phyloP scores from a whole-genome alignment of 1,284 basidiomycete genomes.

The Crepidotus sp. region DNA sequence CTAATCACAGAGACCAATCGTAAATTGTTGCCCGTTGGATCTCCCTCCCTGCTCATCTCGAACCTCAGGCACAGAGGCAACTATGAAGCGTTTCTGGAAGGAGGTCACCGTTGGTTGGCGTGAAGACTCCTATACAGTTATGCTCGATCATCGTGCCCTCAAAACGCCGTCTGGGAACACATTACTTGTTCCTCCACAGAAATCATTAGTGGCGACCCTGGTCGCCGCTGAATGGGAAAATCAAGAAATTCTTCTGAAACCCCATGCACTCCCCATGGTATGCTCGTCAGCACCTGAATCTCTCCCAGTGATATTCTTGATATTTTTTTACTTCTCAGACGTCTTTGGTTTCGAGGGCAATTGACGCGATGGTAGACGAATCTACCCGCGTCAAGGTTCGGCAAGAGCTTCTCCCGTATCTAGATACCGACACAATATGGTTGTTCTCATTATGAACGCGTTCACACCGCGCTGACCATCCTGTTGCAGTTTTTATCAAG shows the following conservation, averaged over 20 bases:
- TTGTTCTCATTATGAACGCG: conserved; percentile 27
- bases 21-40: conserved; percentile 23
- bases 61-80: conserved; percentile 70
- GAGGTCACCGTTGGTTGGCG: conserved; percentile 63
- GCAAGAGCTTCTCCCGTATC: conserved; percentile 72
- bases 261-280: conserved; percentile 88
- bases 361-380: conserved; percentile 68
- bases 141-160: conserved; percentile 78
- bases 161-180: conserved; percentile 81
- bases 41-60: conserved; percentile 4
- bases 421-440: conserved; percentile 97
- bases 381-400: conserved; percentile 57
- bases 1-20: conserved; percentile 50
- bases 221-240: conserved; percentile 97
- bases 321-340: conserved; percentile 46
- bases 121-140: conserved; percentile 55
- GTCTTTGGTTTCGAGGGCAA: conserved; percentile 79
- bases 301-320: conserved; percentile 8
- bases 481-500: conserved; percentile 68
- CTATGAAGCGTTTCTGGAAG: conserved; percentile 88
- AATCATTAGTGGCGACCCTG: conserved; percentile 70
- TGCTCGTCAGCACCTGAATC: conserved; percentile 21
- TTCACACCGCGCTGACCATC: conserved; percentile 1
- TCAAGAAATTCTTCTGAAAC: conserved; percentile 80
- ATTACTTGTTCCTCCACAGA: conserved; percentile 64